A percentile compares a stretch with the other conserved stretches of the same genome.
phyloP scores from a whole-genome alignment of 345 rosid genomes.

The Brassica nigra region DNA sequence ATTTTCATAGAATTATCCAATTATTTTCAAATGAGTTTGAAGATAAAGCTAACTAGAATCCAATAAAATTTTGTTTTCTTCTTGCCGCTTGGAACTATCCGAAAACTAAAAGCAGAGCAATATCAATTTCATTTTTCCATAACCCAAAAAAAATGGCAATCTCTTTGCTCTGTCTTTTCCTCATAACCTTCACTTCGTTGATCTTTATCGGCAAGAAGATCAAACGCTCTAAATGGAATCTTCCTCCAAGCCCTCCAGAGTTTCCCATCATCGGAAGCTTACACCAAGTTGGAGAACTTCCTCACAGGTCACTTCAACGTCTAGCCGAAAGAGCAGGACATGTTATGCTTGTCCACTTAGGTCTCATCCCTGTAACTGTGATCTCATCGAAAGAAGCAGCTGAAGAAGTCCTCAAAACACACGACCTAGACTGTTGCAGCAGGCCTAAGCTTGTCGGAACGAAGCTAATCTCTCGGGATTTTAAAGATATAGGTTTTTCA shows the following conservation, averaged over 20 bases:
- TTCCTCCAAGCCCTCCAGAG: constrained; percentile 53
- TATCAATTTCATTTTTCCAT: neutral
- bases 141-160: neutral
- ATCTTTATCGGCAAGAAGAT: constrained; percentile 9
- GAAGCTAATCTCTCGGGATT: constrained; percentile 41
- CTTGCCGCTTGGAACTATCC: neutral
- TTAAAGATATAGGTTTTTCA: constrained; percentile 45
- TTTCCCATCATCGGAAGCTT: constrained; percentile 57
- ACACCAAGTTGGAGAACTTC: constrained; percentile 34
- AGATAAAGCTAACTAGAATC: too few species aligned
- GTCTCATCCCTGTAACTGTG: constrained; percentile 32
- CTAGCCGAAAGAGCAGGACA: constrained; percentile 51
- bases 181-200: constrained; percentile 12
- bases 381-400: constrained; percentile 53
- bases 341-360: constrained; percentile 51
- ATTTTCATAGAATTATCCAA: too few species aligned
- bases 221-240: constrained; percentile 13
- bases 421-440: constrained; percentile 49
- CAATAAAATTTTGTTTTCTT: neutral
- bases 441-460: constrained; percentile 44
- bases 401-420: constrained; percentile 44
- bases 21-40: too few species aligned
- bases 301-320: constrained; percentile 40
- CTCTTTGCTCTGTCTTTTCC: constrained; percentile 24
- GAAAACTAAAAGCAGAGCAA: neutral